Percentiles rank a stretch among this genome's conserved stretches.
Evolutionary conservation across 23 red algal genomes (phyloP).

Genomic region (Gracilariopsis chorda): DNA sequence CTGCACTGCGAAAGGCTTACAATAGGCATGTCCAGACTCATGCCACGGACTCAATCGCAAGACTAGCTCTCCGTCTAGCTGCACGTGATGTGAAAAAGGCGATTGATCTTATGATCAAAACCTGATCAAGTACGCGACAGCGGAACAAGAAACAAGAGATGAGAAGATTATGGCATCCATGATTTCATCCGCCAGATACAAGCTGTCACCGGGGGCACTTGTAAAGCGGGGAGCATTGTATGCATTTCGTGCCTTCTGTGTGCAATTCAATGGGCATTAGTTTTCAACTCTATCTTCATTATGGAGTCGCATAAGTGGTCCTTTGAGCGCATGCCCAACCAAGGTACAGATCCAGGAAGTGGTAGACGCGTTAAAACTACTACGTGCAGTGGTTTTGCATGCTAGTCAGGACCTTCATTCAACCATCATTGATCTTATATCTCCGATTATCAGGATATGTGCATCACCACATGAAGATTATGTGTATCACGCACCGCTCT

Average conservation of each 20-base stretch:
- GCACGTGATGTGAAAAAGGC: constrained; percentile 41
- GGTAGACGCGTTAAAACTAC: constrained; percentile 38
- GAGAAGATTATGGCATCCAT: constrained; percentile 30
- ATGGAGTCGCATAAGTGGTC: constrained; percentile 47
- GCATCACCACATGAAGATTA: constrained; percentile 37
- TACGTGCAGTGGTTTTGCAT: constrained; percentile 36
- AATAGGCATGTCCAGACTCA: constrained; percentile 56
- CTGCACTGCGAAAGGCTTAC: constrained; percentile 8
- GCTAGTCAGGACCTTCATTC: constrained; percentile 10
- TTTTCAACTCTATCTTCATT: constrained; percentile 64
- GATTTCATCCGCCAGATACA: not conserved
- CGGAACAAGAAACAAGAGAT: constrained; percentile 20
- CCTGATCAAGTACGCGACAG: constrained; percentile 76
- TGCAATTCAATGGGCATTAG: constrained; percentile 42
- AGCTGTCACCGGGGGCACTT: not conserved
- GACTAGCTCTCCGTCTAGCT: constrained; percentile 53
- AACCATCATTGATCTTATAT: constrained; percentile 36
- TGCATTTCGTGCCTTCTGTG: constrained; percentile 57
- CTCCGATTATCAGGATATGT: constrained; percentile 37
- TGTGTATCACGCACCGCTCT: constrained; percentile 15
- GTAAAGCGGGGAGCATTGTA: constrained; percentile 20
- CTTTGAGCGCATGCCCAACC: not conserved
- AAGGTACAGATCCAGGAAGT: not conserved
- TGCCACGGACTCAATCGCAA: constrained; percentile 37
- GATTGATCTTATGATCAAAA: constrained; percentile 77